Conservation (phyloP, 192 early-diverging fungal genomes). For the Coemansia pectinata region DNA sequence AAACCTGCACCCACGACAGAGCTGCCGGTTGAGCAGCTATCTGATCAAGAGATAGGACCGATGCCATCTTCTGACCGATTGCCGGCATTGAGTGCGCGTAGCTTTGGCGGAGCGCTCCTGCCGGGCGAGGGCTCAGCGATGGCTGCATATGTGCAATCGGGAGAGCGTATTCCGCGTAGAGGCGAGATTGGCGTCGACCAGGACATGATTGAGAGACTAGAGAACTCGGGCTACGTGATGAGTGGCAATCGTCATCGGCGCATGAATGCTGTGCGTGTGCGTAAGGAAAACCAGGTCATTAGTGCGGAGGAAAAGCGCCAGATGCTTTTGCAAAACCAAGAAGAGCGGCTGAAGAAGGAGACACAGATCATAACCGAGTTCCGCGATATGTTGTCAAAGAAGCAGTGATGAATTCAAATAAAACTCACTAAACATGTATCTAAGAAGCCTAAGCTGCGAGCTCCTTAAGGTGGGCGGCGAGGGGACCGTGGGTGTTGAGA, state of each 20-base stretch:
- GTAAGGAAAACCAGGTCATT: conserved; percentile 97
- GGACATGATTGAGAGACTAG: conserved; percentile 80
- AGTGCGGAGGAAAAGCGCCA: conserved; percentile 92
- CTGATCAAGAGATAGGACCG: conserved; percentile 28
- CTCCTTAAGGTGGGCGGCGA: conserved; percentile 57
- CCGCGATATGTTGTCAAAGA: conserved; percentile 76
- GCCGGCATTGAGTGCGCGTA: conserved; percentile 12
- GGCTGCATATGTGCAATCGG: conserved; percentile 85
- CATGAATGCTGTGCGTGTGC: conserved; percentile 94
- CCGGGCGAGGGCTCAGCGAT: conserved; percentile 92
- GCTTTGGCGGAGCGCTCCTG: conserved; percentile 78
- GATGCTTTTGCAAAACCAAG: conserved; percentile 82
- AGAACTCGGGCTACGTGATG: conserved; percentile 94
- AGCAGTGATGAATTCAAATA: conserved; percentile 20
- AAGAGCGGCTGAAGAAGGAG: conserved; percentile 89
- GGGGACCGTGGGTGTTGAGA: conserved; percentile 80
- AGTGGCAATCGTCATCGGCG: conserved; percentile 89
- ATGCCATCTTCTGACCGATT: conserved; percentile 11
- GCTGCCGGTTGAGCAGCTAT: background rate
- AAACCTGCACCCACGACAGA: background rate
- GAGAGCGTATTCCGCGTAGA: conserved; percentile 94
- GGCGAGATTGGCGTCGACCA: conserved; percentile 94
- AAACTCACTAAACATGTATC: background rate
- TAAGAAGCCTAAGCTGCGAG: background rate
- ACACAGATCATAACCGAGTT: conserved; percentile 89